Percentiles rank a stretch among this genome's conserved stretches.
phyloP scores from a whole-genome alignment of 208 protist genomes.

The Trypanosoma caninum region DNA sequence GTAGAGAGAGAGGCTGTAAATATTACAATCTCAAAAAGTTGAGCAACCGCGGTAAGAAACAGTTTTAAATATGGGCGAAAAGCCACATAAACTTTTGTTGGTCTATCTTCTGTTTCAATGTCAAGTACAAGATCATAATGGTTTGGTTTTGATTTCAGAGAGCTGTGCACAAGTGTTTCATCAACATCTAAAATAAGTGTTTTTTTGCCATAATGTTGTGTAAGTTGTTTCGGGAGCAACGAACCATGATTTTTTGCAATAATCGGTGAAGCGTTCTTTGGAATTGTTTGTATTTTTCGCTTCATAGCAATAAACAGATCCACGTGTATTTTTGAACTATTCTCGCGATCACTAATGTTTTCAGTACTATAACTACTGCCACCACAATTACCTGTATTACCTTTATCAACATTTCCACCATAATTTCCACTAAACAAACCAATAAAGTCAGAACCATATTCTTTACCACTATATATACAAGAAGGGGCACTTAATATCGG shows the following conservation, averaged over 20 bases:
- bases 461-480: not conserved
- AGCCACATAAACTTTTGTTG: constrained; percentile 80
- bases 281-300: constrained; percentile 53
- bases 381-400: not conserved
- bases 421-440: too few relatives aligned
- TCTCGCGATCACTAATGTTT: not conserved
- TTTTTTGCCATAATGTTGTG: constrained; percentile 47
- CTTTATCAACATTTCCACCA: not conserved
- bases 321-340: constrained; percentile 35
- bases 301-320: constrained; percentile 43
- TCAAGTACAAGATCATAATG: constrained; percentile 69
- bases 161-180: constrained; percentile 89
- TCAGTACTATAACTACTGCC: not conserved
- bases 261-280: constrained; percentile 82
- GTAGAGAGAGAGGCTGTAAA: constrained; percentile 85
- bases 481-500: not conserved
- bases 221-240: constrained; percentile 53
- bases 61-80: constrained; percentile 75
- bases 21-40: constrained; percentile 83
- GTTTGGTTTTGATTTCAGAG: constrained; percentile 53
- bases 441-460: not conserved
- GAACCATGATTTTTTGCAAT: constrained; percentile 54
- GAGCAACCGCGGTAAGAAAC: constrained; percentile 68
- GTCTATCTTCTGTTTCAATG: constrained; percentile 50
- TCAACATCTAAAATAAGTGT: constrained; percentile 88